These are phyloP conservation scores for Halophytophthora batemanensis DNA, from an alignment of 352 stramenopile species.

Conservation along the genomic window DNA sequence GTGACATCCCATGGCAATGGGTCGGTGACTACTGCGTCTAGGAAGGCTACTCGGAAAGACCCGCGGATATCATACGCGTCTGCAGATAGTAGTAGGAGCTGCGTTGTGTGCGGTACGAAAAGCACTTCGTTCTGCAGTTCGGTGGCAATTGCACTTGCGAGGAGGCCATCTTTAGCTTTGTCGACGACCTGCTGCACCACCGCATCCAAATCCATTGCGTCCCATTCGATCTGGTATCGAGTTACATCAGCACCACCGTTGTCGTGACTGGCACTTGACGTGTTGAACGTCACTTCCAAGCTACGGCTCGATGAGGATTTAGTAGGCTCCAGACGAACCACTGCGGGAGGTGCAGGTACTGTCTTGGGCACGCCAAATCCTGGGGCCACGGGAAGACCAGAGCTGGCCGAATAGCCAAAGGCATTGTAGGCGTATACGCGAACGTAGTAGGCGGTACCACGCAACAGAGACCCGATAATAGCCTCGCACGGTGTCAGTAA, in stretches of 20 bases:
- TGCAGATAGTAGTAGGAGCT: constrained; percentile 85
- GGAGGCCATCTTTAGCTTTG: constrained; percentile 1
- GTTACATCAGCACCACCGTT: constrained; percentile 81
- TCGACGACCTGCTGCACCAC: constrained; percentile 27
- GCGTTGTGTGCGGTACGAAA: constrained; percentile 84
- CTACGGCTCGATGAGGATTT: constrained; percentile 31
- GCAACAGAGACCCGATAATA: constrained; percentile 73
- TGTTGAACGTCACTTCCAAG: constrained; percentile 80
- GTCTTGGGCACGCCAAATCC: constrained; percentile 76
- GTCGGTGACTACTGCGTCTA: constrained; percentile 51
- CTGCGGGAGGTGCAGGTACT: constrained; percentile 55
- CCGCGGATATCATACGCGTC: constrained; percentile 82
- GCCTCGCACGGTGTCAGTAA: constrained; percentile 75
- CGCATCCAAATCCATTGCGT: constrained; percentile 81
- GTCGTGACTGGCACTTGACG: constrained; percentile 41
- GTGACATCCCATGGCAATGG: constrained; percentile 72
- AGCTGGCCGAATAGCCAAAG: constrained; percentile 84
- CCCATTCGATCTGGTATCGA: constrained; percentile 93
- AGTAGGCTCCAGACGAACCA: constrained; percentile 45
- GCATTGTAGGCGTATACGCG: constrained; percentile 91
- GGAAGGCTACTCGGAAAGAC: constrained; percentile 83
- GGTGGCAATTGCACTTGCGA: constrained; percentile 14
- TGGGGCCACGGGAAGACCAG: constrained; percentile 59
- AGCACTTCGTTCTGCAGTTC: constrained; percentile 54
- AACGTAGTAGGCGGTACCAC: constrained; percentile 87